Percentiles rank a stretch among this genome's conserved stretches.
phyloP scores from a whole-genome alignment of 441 rosid species.

The Pelargonium myrrhifolium region DNA sequence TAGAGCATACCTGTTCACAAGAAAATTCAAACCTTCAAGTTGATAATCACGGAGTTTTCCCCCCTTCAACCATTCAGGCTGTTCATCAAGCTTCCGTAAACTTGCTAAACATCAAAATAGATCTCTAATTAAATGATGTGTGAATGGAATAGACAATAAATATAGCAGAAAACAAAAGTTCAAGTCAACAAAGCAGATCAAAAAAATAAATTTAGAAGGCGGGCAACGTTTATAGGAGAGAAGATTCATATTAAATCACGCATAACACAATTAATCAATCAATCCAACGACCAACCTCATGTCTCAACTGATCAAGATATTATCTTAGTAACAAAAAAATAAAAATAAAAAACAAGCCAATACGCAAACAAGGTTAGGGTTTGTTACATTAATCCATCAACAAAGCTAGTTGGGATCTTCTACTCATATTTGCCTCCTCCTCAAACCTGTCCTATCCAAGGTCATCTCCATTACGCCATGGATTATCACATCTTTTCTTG shows the following conservation, averaged over 20 bases:
- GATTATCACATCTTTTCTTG: no score
- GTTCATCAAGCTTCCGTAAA: conserved; percentile 96
- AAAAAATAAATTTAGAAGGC: not conserved
- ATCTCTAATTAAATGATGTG: not conserved
- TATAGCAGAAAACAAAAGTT: not conserved
- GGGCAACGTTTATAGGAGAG: no score
- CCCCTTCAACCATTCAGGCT: conserved; percentile 95
- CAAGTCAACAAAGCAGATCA: not conserved
- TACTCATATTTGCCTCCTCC: no score
- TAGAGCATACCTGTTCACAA: conserved; percentile 70
- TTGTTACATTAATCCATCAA: no score
- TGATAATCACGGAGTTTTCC: conserved; percentile 99
- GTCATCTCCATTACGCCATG: no score
- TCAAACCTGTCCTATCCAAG: no score
- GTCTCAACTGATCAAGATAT: not conserved
- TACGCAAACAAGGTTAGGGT: no score
- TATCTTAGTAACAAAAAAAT: not conserved
- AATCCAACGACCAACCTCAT: not conserved
- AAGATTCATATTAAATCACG: no score
- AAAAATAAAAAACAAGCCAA: no score
- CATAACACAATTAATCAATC: not conserved
- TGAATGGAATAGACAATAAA: not conserved
- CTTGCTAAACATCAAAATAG: conserved; percentile 43
- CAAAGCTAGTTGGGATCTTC: no score
- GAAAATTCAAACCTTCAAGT: conserved; percentile 95